Base-by-base conservation (phyloP, 345 rosid species). In the Boechera divaricarpa region DNA sequence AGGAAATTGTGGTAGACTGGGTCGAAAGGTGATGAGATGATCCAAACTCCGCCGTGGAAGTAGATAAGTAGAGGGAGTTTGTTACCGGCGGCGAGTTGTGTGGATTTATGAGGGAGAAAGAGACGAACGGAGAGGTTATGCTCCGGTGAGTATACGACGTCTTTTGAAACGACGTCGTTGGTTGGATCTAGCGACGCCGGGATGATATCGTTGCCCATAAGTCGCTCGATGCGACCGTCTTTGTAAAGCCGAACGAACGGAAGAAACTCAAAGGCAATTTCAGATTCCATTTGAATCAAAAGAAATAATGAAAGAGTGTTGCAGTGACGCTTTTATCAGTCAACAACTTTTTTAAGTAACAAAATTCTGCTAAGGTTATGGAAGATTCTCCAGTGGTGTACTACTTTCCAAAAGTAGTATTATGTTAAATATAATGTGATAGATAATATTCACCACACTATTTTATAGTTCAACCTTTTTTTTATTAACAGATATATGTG, bases 31-130 rank as follows among this genome's bases (percentile, higher is more conserved):
- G 89, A 81, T 1, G 67, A 77, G 68, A 82, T 10, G 69, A 84
- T 79, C 72, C 85, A 88, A 33, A 67, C 89, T 7, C 90, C 89
- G 10, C 89, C 91, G 53, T 83, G 88, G 75, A 89, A 83, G 82
- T 84, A 86, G 65, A 87, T 74, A 0, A 87, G 82, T 39, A 89
- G 55, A 28, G 88, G 88, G 6, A 86, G 64, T 15, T 86, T 88
- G 52, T 33, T n/a, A 0, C 67, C 55, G n/a, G 21, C 36, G 63
- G 72, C 5, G 29, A 67, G 7, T 69, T 55, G 24, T 21, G 24
- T 21, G 24, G 24, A 21, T 21, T 21, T 70, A 0, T 45, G 41
- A 65, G 89, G 89, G 29, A 87, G 85, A 70, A 73, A 85, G 54
- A 87, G 73, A 29, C 90, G 86, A 12, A 85, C 89, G 39, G 82